These are phyloP conservation scores for Aspergillus hortae DNA, from an alignment of 2,329 filamentous ascomycete genomes.

Conservation along the genomic window DNA sequence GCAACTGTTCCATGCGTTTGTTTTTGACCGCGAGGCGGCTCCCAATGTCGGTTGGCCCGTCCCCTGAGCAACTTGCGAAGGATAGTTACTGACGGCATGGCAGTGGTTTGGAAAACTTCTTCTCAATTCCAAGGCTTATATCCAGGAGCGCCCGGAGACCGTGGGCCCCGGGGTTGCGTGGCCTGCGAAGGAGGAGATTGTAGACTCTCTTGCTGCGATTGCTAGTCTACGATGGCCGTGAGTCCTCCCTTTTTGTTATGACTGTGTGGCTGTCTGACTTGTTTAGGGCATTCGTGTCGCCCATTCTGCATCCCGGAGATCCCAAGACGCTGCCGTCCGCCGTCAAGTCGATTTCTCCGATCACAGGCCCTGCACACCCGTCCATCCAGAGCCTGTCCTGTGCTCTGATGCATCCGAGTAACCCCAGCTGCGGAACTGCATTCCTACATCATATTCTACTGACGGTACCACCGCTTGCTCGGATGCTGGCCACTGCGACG, in stretches of 20 bases:
- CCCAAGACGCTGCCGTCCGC: constrained; percentile 56
- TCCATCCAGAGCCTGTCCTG: constrained; percentile 82
- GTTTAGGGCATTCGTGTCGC: constrained; percentile 71
- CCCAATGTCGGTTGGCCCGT: constrained; percentile 50
- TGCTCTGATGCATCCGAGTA: constrained; percentile 79
- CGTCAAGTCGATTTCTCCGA: constrained; percentile 67
- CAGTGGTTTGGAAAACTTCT: constrained; percentile 63
- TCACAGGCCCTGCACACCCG: constrained; percentile 82
- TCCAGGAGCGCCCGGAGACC: constrained; percentile 66
- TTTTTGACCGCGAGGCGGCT: constrained; percentile 74
- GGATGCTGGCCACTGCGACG: constrained; percentile 68
- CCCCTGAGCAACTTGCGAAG: background rate
- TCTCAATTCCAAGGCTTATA: constrained; percentile 69
- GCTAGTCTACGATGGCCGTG: constrained; percentile 80
- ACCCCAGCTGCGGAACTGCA: constrained; percentile 83
- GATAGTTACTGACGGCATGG: constrained; percentile 2
- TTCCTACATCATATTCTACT: constrained; percentile 84
- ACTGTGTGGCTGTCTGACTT: background rate
- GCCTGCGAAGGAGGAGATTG: constrained; percentile 71
- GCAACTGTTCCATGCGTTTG: constrained; percentile 70
- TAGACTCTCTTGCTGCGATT: constrained; percentile 78
- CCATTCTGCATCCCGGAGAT: constrained; percentile 76
- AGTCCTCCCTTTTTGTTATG: constrained; percentile 30
- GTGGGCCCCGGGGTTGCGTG: constrained; percentile 67
- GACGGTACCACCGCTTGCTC: constrained; percentile 73